Evolutionary conservation across 306 rosid species (phyloP).

Genomic region (Sindora glabra): DNA sequence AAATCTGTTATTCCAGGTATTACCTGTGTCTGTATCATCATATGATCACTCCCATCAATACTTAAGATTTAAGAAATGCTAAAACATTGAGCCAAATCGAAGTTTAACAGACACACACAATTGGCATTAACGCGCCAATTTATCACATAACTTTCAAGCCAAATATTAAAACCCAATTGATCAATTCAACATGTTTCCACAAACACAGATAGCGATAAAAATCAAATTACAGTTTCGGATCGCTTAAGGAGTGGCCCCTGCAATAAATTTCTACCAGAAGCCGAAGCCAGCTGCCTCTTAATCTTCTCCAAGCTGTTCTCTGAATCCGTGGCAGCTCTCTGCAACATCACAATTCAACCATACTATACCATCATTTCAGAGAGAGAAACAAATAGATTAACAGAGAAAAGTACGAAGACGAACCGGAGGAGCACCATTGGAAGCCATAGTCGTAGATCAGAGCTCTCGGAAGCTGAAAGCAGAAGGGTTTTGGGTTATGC

Average conservation of each 20-base stretch:
- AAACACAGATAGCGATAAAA: too few species aligned
- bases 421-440: constrained; percentile 65
- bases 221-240: constrained; percentile 77
- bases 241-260: constrained; percentile 99
- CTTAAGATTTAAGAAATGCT: too few species aligned
- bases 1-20: too few species aligned
- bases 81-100: too few species aligned
- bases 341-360: constrained; percentile 21
- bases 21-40: too few species aligned
- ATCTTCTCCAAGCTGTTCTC: constrained; percentile 93
- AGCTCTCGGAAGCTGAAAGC: constrained; percentile 10
- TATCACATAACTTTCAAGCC: too few species aligned
- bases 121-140: too few species aligned
- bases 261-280: constrained; percentile 79
- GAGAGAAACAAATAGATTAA: not conserved
- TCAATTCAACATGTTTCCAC: too few species aligned
- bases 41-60: too few species aligned
- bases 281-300: constrained; percentile 92
- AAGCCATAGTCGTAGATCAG: constrained; percentile 64
- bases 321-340: constrained; percentile 60
- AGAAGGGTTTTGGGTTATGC: constrained; percentile 21
- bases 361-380: not conserved
- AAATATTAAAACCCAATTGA: too few species aligned
- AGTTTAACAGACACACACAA: too few species aligned
- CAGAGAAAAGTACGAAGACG: not conserved